Conservation (phyloP, 106 monocot species). For the Hemerocallis citrina region DNA sequence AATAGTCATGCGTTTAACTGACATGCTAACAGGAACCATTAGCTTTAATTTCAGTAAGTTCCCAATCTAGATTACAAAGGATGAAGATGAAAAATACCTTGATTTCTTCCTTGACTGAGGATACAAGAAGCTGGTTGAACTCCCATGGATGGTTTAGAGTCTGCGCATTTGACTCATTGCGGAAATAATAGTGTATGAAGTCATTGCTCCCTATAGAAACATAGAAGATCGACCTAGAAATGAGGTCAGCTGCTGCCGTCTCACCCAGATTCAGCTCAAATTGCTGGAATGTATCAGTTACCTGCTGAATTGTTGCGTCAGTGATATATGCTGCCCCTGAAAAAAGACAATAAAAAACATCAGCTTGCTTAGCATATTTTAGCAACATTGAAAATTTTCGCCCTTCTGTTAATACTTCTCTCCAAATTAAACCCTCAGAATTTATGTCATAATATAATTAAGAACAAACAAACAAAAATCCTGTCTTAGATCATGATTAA, state of each 20-base stretch:
- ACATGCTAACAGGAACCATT: too few relatives aligned
- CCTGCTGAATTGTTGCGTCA: conserved; percentile 68
- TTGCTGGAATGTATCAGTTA: conserved; percentile 52
- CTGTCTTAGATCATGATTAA: too few relatives aligned
- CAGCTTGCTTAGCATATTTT: too few relatives aligned
- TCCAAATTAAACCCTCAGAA: too few relatives aligned
- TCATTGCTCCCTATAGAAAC: conserved; percentile 89
- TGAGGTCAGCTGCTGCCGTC: conserved; percentile 38
- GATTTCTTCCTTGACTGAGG: conserved; percentile 42
- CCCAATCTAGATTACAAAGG: too few relatives aligned
- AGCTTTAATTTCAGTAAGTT: too few relatives aligned
- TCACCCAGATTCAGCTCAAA: conserved; percentile 37
- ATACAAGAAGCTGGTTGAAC: conserved; percentile 50
- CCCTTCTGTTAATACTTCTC: too few relatives aligned
- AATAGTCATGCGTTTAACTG: too few relatives aligned
- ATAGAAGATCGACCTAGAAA: conserved; percentile 65
- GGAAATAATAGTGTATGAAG: conserved; percentile 80
- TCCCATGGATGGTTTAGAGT: conserved; percentile 56
- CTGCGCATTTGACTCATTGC: conserved; percentile 46
- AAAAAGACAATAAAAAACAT: not conserved
- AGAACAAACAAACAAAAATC: too few relatives aligned
- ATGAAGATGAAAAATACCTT: conserved; percentile 36
- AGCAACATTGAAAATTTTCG: not conserved
- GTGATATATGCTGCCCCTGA: conserved; percentile 68
- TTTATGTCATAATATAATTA: too few relatives aligned